Evolutionary conservation across 192 early-diverging fungal species (phyloP).

Genomic region (Powellomyces hirtus): DNA sequence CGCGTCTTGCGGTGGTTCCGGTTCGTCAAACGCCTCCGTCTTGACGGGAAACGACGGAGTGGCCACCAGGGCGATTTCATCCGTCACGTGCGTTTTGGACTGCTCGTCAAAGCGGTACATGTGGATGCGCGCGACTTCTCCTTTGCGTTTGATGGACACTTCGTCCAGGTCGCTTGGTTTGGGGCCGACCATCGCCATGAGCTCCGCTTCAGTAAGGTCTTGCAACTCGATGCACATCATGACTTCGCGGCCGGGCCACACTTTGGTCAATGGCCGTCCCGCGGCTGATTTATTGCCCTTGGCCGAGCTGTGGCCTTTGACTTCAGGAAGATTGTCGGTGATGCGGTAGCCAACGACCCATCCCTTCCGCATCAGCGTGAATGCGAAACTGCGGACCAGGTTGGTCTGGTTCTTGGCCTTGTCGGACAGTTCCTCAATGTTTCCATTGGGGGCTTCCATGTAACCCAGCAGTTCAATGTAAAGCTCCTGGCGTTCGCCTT

Average conservation of each 20-base stretch:
- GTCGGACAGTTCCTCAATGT: slow-evolving; percentile 44
- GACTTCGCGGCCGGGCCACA: slow-evolving; percentile 50
- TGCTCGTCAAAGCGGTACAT: slow-evolving; percentile 55
- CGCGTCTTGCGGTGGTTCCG: slow-evolving; percentile 42
- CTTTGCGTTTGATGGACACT: background rate
- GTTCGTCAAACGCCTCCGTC: slow-evolving; percentile 34
- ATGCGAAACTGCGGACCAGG: slow-evolving; percentile 45
- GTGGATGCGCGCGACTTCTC: slow-evolving; percentile 10
- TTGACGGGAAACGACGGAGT: slow-evolving; percentile 37
- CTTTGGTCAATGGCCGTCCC: slow-evolving; percentile 15
- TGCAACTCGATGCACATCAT: slow-evolving; percentile 43
- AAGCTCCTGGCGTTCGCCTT: slow-evolving; percentile 38
- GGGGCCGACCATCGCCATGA: slow-evolving; percentile 19
- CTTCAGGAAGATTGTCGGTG: slow-evolving; percentile 12
- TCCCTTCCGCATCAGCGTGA: slow-evolving; percentile 43
- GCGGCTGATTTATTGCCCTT: slow-evolving; percentile 17
- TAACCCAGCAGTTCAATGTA: slow-evolving; percentile 55
- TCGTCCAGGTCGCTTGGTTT: slow-evolving; percentile 21
- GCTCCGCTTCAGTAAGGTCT: slow-evolving; percentile 37
- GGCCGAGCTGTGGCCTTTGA: slow-evolving; percentile 1
- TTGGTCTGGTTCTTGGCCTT: slow-evolving; percentile 38
- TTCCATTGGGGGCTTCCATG: slow-evolving; percentile 57
- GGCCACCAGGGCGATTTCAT: slow-evolving; percentile 44
- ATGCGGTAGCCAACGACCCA: slow-evolving; percentile 46
- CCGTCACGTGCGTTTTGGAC: slow-evolving; percentile 37